Evolutionary conservation across 176 grass and related monocot genomes (phyloP).

Genomic region (Avena sativa): DNA sequence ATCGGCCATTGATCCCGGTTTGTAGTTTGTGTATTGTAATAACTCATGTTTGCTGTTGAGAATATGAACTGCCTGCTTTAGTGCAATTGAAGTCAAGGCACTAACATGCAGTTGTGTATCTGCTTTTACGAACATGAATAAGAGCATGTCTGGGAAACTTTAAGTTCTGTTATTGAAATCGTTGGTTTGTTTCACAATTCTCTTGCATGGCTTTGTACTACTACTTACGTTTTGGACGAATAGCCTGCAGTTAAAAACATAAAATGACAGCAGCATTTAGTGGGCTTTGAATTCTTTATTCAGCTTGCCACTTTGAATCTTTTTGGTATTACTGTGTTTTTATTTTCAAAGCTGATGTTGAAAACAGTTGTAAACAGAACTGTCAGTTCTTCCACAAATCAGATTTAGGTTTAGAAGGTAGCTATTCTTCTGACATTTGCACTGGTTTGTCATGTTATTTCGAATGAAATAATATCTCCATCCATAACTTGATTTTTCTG

Average conservation of each 20-base stretch:
- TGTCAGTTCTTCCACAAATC: not conserved
- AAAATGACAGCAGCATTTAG: not conserved
- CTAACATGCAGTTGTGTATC: not conserved
- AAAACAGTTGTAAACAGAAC: not conserved
- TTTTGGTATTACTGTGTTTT: not conserved
- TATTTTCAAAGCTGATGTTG: not conserved
- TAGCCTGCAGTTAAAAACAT: not conserved
- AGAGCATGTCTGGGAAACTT: not conserved
- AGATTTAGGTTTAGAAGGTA: not conserved
- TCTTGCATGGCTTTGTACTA: not conserved
- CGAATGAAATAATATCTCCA: not conserved
- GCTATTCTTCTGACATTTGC: not conserved
- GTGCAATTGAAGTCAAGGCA: not conserved
- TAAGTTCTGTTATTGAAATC: slow-evolving; percentile 13
- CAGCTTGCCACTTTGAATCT: not conserved
- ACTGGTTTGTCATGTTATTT: not conserved
- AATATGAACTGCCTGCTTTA: slow-evolving; percentile 14
- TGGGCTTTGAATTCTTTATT: slow-evolving; percentile 24
- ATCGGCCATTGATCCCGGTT: not conserved
- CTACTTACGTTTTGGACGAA: not conserved
- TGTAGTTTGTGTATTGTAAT: not conserved
- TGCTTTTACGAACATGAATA: slow-evolving; percentile 23
- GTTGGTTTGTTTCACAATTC: not conserved
- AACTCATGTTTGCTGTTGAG: slow-evolving; percentile 2
- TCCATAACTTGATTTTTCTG: slow-evolving; percentile 10